Conservation (phyloP, 805 yeast species). For the Cyberlindnera veronae region DNA sequence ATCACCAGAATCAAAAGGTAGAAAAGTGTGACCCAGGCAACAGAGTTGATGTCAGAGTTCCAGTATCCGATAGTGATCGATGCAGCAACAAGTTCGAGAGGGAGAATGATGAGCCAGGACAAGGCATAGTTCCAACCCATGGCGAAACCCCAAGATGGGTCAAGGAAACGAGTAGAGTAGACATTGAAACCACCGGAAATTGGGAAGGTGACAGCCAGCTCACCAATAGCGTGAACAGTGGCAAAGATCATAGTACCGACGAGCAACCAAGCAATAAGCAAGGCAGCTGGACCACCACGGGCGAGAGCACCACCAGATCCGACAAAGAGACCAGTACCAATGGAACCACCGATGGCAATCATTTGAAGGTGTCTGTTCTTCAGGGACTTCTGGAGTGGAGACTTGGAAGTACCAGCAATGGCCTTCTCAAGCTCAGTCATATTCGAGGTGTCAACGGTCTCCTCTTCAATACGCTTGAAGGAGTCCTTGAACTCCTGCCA, state of each 20-base stretch:
- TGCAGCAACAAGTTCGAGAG: constrained; percentile 50
- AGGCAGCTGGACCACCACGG: constrained; percentile 58
- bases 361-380: constrained; percentile 42
- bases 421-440: constrained; percentile 41
- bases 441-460: not conserved
- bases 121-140: constrained; percentile 53
- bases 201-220: no score
- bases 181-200: no score
- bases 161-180: no score
- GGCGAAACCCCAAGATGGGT: no score
- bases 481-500: not conserved
- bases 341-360: constrained; percentile 57
- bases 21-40: constrained; percentile 47
- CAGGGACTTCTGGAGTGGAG: constrained; percentile 35
- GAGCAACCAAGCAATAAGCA: constrained; percentile 42
- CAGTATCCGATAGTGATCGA: constrained; percentile 51
- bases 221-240: constrained; percentile 56
- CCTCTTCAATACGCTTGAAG: not conserved
- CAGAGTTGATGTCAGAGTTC: constrained; percentile 42
- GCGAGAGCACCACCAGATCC: constrained; percentile 61
- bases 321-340: constrained; percentile 79
- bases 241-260: constrained; percentile 45
- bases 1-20: constrained; percentile 42
- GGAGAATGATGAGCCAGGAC: constrained; percentile 48
- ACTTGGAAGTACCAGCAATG: constrained; percentile 28